These are phyloP conservation scores for Keithomyces neogunnii DNA, from an alignment of 2,329 filamentous ascomycete species.

Conservation along the genomic window DNA sequence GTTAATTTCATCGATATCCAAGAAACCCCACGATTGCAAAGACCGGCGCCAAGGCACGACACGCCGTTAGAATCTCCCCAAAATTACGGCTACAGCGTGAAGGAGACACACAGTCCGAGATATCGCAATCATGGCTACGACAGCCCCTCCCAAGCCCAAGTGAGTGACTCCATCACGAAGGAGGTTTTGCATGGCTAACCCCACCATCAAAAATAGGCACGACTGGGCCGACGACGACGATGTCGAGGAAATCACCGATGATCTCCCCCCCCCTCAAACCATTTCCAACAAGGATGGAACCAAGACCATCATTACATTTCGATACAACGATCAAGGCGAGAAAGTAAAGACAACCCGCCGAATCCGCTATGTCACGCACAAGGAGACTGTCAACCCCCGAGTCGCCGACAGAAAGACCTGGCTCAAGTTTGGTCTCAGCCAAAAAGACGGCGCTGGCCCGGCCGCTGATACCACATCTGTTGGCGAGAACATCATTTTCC, in stretches of 20 bases:
- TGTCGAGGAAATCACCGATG: slow-evolving; percentile 56
- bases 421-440: slow-evolving; percentile 86
- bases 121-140: slow-evolving; percentile 28
- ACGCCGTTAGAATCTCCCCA: slow-evolving; percentile 9
- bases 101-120: background rate
- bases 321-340: slow-evolving; percentile 85
- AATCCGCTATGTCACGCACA: slow-evolving; percentile 84
- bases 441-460: slow-evolving; percentile 75
- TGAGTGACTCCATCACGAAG: slow-evolving; percentile 17
- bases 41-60: slow-evolving; percentile 14
- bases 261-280: slow-evolving; percentile 77
- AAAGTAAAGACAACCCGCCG: slow-evolving; percentile 96
- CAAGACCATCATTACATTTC: slow-evolving; percentile 87
- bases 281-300: slow-evolving; percentile 97
- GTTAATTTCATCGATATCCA: slow-evolving; percentile 27
- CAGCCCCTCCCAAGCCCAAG: slow-evolving; percentile 31
- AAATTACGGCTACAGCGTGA: background rate
- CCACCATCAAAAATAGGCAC: slow-evolving; percentile 36
- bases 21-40: slow-evolving; percentile 31
- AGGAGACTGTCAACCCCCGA: slow-evolving; percentile 90
- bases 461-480: slow-evolving; percentile 85
- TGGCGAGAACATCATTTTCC: slow-evolving; percentile 97
- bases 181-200: slow-evolving; percentile 19
- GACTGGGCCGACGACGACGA: slow-evolving; percentile 98
- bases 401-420: slow-evolving; percentile 91